Evolutionary conservation across 176 grass and related monocot species (phyloP), one percentile per base, ranked within the genome.

Genomic region (Musa troglodytarum): DNA sequence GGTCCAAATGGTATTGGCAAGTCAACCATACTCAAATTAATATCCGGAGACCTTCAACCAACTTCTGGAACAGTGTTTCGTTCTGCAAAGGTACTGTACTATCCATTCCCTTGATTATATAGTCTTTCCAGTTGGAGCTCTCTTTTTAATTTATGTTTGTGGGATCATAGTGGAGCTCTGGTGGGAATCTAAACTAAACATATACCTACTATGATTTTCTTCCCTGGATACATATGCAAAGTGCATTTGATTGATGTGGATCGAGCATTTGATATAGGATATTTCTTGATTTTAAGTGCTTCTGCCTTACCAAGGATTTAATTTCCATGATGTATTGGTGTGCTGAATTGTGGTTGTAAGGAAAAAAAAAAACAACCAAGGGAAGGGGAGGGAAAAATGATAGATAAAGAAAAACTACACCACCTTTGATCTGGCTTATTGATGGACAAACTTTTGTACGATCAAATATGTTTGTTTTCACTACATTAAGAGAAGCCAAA

Each of bases 1-100:
- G 94, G 94, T 85, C 73, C 94, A 55, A 97, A 97, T 83, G 94
- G 94, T 20, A 97, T 97, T 85, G 94, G 90, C 70, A 97, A 97
- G 80, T 97, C 94, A 52, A 97, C 94, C 59, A 93, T 97, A 90
- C 80, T 97, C 26, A 97, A 97, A 81, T 71, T 97, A 26, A 97
- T 97, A 82, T 97, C 94, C 2, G 90, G 94, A 78, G 94, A 97
- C 1, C 90, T 97, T 69, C 94, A 97, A 77, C 94, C 94, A 68
- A 97, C 94, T 87, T 97, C 94, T 4, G 94, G 94, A 79, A 97
- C 94, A 74, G 85, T 91, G 20, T 93, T 90, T 74, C 94, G 88
- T 34, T 97, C 94, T 51, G 84, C 94, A 59, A 97, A 93, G 90
- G 94, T 50, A 6, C 78, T 81, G 23, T 54, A 57, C n/a, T 57